Conservation (phyloP, 441 rosid species). For the Hura crepitans region DNA sequence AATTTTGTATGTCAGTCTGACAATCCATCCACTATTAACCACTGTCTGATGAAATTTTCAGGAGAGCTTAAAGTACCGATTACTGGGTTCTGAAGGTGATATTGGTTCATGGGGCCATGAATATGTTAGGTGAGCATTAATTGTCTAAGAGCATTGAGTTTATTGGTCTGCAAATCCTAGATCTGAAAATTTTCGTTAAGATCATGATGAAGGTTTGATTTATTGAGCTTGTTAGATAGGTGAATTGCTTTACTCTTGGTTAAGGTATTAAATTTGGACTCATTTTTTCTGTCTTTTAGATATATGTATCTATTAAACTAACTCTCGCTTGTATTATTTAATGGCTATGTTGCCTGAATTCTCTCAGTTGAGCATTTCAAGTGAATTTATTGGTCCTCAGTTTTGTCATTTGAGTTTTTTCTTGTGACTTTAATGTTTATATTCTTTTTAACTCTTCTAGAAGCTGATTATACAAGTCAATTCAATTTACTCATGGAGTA, state of each 20-base stretch:
- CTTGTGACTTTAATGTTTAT: not conserved
- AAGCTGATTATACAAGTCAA: not conserved
- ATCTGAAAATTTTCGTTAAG: not conserved
- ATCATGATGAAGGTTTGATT: constrained; percentile 4
- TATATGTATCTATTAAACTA: not conserved
- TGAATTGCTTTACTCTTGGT: not conserved
- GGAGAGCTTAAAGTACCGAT: constrained; percentile 92
- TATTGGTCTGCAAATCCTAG: not conserved
- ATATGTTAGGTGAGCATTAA: constrained; percentile 66
- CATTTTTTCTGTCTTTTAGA: not conserved
- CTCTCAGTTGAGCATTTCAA: not conserved
- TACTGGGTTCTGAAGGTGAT: constrained; percentile 85
- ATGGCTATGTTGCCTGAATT: not conserved
- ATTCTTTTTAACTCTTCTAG: not conserved
- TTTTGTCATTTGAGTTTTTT: not conserved
- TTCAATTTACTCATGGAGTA: not conserved
- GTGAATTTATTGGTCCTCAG: not conserved
- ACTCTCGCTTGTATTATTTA: not conserved
- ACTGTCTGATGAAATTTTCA: constrained; percentile 32
- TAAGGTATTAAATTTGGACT: not conserved
- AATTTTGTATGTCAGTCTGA: not conserved
- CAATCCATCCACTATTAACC: not conserved
- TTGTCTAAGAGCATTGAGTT: not conserved
- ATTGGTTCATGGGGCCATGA: constrained; percentile 99
- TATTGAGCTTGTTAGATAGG: not conserved